Evolutionary conservation across 352 stramenopile species (phyloP).

Genomic region (Phytophthora rubi): DNA sequence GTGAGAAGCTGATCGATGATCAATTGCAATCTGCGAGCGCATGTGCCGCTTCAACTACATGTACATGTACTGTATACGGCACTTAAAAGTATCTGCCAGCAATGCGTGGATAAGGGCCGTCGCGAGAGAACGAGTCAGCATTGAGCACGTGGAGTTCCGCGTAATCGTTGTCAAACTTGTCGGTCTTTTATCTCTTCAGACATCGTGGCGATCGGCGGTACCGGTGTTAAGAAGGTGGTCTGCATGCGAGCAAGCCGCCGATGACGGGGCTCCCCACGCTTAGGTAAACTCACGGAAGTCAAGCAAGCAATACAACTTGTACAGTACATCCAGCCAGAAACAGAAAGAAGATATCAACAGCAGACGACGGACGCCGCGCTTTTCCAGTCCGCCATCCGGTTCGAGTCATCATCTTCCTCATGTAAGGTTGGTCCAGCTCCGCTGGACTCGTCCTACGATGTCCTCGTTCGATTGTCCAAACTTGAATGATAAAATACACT

Average conservation of each 20-base stretch:
- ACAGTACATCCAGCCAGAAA: neutral
- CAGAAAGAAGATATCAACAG: slow-evolving; percentile 1
- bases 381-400: slow-evolving; percentile 28
- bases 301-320: slow-evolving; percentile 1
- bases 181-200: slow-evolving; percentile 1
- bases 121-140: neutral
- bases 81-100: neutral
- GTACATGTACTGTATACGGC: neutral
- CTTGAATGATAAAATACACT: neutral
- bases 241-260: slow-evolving; percentile 34
- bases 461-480: neutral
- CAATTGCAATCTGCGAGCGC: slow-evolving; percentile 12
- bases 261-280: slow-evolving; percentile 27
- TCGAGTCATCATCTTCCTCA: slow-evolving; percentile 22
- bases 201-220: slow-evolving; percentile 20
- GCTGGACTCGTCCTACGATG: neutral
- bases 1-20: slow-evolving; percentile 6
- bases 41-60: slow-evolving; percentile 13
- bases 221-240: slow-evolving; percentile 17
- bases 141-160: slow-evolving; percentile 14
- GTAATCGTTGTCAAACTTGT: slow-evolving; percentile 5
- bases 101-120: slow-evolving; percentile 1
- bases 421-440: slow-evolving; percentile 9
- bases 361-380: slow-evolving; percentile 8
- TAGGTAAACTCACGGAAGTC: slow-evolving; percentile 23